phyloP scores from a whole-genome alignment of 1,284 basidiomycete genomes.

The Peniophora sp. region DNA sequence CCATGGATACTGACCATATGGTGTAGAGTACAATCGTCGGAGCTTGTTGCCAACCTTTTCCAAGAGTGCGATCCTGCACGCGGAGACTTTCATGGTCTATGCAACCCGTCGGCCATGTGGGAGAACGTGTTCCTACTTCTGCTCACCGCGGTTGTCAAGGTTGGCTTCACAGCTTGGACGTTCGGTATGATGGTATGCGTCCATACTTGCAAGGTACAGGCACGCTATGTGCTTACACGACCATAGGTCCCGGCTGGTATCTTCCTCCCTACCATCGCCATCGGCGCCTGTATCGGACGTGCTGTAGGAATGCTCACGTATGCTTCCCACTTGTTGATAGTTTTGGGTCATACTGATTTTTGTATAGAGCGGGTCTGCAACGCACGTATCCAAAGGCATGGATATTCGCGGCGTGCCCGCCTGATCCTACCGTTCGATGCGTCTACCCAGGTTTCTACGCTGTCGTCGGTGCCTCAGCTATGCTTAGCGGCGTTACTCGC shows the following conservation, averaged over 20 bases:
- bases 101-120: conserved; percentile 60
- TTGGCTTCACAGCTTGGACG: conserved; percentile 62
- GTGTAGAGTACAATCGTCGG: conserved; percentile 56
- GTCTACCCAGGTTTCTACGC: conserved; percentile 80
- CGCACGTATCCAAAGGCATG: conserved; percentile 54
- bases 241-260: conserved; percentile 68
- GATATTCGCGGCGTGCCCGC: conserved; percentile 64
- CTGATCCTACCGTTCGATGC: conserved; percentile 58
- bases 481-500: conserved; percentile 74
- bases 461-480: conserved; percentile 75
- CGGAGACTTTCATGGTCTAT: conserved; percentile 63
- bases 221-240: not conserved
- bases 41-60: conserved; percentile 66
- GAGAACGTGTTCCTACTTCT: conserved; percentile 61
- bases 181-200: conserved; percentile 67
- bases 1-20: not conserved
- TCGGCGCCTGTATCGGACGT: conserved; percentile 63
- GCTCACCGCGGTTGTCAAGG: conserved; percentile 52
- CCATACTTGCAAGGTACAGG: not conserved
- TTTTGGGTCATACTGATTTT: not conserved
- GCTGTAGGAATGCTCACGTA: conserved; percentile 64
- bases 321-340: conserved; percentile 15
- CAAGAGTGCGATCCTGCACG: conserved; percentile 62
- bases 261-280: conserved; percentile 66
- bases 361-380: conserved; percentile 51